A percentile compares a stretch with the other conserved stretches of the same genome.
phyloP scores from a whole-genome alignment of 495 filamentous ascomycete species.

The Penicillium waksmanii region DNA sequence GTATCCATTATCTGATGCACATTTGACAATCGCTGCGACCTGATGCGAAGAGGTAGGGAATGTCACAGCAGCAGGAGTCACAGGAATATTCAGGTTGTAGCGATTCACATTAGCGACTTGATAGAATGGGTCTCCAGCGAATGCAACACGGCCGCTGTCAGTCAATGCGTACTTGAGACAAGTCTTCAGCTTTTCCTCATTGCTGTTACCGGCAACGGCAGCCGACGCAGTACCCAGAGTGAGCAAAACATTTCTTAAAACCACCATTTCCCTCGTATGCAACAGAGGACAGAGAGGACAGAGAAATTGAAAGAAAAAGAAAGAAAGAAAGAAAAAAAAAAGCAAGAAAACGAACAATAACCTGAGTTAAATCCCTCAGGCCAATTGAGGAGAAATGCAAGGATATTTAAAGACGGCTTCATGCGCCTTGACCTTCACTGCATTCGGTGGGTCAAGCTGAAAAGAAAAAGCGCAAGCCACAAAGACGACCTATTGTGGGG shows the following conservation, averaged over 20 bases:
- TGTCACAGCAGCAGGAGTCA: slow-evolving; percentile 62
- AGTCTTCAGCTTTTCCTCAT: slow-evolving; percentile 11
- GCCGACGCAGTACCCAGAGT: slow-evolving; percentile 5
- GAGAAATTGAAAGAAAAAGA: not conserved
- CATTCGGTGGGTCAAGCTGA: no score
- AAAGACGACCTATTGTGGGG: no score
- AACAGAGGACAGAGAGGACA: not conserved
- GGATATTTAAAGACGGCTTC: not conserved
- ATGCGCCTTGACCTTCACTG: not conserved
- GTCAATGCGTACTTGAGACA: slow-evolving; percentile 19
- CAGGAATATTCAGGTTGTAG: slow-evolving; percentile 65
- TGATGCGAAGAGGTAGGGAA: slow-evolving; percentile 59
- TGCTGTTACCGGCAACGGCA: slow-evolving; percentile 6
- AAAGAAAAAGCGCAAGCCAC: no score
- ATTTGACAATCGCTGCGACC: slow-evolving; percentile 60
- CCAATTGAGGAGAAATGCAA: not conserved
- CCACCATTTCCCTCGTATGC: slow-evolving; percentile 5
- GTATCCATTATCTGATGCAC: slow-evolving; percentile 54
- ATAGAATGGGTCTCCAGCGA: slow-evolving; percentile 19
- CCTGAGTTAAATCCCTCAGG: no score
- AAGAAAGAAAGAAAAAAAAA: not conserved
- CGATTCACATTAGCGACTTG: slow-evolving; percentile 21
- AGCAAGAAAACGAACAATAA: no score
- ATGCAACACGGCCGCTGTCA: slow-evolving; percentile 19
- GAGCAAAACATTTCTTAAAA: slow-evolving; percentile 6